These are phyloP conservation scores for Kwoniella newhampshirensis DNA, from an alignment of 768 basidiomycete genomes.

Conservation along the genomic window DNA sequence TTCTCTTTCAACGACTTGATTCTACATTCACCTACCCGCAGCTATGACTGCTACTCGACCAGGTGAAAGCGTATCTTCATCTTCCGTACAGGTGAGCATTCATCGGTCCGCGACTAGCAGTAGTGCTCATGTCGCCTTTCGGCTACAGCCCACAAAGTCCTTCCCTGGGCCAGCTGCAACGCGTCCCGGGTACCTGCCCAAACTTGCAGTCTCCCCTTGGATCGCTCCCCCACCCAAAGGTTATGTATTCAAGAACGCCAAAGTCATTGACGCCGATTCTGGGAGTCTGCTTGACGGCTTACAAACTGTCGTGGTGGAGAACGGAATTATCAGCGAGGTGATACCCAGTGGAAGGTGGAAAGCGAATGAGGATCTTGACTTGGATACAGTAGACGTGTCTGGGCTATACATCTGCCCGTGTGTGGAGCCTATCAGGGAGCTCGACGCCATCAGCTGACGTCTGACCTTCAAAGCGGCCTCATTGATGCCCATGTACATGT, in stretches of 20 bases:
- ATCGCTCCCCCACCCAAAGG: conserved; percentile 32
- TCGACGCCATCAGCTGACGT: not conserved
- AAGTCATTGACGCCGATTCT: conserved; percentile 52
- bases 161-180: not conserved
- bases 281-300: conserved; percentile 41
- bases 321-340: conserved; percentile 46
- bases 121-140: too few relatives aligned
- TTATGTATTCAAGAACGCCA: conserved; percentile 52
- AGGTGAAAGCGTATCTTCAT: too few relatives aligned
- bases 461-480: conserved; percentile 43
- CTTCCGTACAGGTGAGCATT: too few relatives aligned
- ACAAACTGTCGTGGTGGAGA: conserved; percentile 45
- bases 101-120: too few relatives aligned
- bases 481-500: conserved; percentile 59
- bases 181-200: conserved; percentile 13
- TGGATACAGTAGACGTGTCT: conserved; percentile 47
- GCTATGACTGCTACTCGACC: too few relatives aligned
- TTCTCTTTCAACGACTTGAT: too few relatives aligned
- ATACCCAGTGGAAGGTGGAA: conserved; percentile 10
- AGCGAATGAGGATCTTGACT: conserved; percentile 7
- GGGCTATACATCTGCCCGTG: conserved; percentile 55
- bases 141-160: too few relatives aligned
- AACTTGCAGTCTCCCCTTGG: conserved; percentile 60
- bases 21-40: too few relatives aligned
- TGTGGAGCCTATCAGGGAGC: not conserved